These are phyloP conservation scores for Trichoderma parareesei DNA, from an alignment of 495 filamentous ascomycete genomes.

Conservation along the genomic window DNA sequence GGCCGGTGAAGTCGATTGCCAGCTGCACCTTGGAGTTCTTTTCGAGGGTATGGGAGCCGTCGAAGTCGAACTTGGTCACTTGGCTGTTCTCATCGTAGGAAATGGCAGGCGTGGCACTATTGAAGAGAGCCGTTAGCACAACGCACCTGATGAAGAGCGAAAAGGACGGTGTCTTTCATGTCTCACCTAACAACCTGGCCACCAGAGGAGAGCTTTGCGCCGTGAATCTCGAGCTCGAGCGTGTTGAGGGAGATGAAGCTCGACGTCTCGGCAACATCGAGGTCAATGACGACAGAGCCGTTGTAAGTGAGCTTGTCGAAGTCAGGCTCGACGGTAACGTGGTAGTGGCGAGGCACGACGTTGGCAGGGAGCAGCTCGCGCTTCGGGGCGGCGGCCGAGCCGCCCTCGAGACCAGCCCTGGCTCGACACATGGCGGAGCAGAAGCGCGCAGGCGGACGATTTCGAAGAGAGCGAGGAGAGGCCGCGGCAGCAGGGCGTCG, in stretches of 20 bases:
- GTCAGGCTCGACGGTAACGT: constrained; percentile 75
- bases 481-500: background rate
- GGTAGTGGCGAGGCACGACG: constrained; percentile 79
- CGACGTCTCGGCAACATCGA: constrained; percentile 52
- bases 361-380: constrained; percentile 49
- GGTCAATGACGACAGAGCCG: constrained; percentile 57
- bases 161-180: background rate
- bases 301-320: constrained; percentile 71
- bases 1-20: constrained; percentile 70
- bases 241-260: constrained; percentile 71
- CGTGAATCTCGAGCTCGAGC: constrained; percentile 53
- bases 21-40: constrained; percentile 54
- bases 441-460: background rate
- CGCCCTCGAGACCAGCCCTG: constrained; percentile 15
- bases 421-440: constrained; percentile 10
- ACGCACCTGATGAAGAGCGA: constrained; percentile 9
- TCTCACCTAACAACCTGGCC: constrained; percentile 14
- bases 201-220: constrained; percentile 39
- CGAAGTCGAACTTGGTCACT: constrained; percentile 65
- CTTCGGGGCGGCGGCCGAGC: constrained; percentile 31
- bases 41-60: constrained; percentile 47
- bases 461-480: background rate
- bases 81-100: constrained; percentile 73
- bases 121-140: constrained; percentile 20
- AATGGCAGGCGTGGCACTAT: constrained; percentile 45